Evolutionary conservation across 2,329 filamentous ascomycete species (phyloP).

Genomic region (Trichothecium sympodiale): DNA sequence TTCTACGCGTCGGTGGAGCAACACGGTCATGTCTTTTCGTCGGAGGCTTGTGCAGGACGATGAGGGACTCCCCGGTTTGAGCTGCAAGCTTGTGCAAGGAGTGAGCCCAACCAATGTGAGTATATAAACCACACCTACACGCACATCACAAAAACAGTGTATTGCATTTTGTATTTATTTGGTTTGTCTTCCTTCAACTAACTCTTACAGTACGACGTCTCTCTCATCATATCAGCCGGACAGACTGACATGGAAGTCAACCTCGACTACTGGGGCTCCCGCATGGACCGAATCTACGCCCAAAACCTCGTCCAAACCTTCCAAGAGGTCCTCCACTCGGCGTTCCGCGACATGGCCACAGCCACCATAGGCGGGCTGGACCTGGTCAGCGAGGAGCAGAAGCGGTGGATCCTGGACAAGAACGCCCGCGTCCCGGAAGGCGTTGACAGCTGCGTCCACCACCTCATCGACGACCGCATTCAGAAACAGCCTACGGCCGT

Average conservation of each 20-base stretch:
- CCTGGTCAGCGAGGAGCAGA: conserved; percentile 4
- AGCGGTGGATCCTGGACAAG: conserved; percentile 2
- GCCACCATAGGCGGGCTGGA: conserved; percentile 2
- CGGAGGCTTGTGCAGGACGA: conserved; percentile 4
- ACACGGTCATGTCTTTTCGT: conserved; percentile 5
- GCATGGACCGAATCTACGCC: conserved; percentile 4
- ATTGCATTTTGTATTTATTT: too few species aligned
- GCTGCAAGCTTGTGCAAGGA: conserved; percentile 3
- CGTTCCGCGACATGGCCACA: conserved; percentile 3
- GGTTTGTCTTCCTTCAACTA: too few species aligned
- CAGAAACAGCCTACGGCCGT: not conserved
- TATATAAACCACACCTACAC: not conserved
- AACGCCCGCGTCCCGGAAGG: conserved; percentile 4
- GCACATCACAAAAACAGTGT: too few species aligned
- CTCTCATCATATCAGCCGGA: conserved; percentile 4
- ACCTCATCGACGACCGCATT: conserved; percentile 5
- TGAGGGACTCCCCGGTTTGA: conserved; percentile 3
- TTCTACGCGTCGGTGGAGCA: conserved; percentile 4
- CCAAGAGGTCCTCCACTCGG: conserved; percentile 3
- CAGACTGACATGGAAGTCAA: conserved; percentile 4
- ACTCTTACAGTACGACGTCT: conserved; percentile 4
- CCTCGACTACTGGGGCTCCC: conserved; percentile 4
- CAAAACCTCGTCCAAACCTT: conserved; percentile 3
- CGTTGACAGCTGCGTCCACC: conserved; percentile 6
- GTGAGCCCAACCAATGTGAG: conserved; percentile 5